phyloP scores from a whole-genome alignment of 768 basidiomycete species.

The Tylopilus felleus region DNA sequence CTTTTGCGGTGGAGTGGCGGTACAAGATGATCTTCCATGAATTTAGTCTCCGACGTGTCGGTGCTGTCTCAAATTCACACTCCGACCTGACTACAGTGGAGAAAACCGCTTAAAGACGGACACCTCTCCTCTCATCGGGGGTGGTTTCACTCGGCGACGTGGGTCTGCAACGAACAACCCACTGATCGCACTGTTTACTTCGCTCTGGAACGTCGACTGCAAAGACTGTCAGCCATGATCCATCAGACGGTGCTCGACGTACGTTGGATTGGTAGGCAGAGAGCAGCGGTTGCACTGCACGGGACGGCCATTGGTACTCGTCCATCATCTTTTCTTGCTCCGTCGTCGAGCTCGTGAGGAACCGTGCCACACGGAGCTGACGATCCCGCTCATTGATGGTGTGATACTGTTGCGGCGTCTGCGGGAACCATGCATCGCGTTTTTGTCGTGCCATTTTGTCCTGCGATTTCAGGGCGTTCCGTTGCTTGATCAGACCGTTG shows the following conservation, averaged over 20 bases:
- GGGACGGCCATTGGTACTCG: conserved; percentile 52
- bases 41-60: not conserved
- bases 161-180: conserved; percentile 24
- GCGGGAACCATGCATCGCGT: conserved; percentile 36
- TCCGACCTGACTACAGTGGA: conserved; percentile 11
- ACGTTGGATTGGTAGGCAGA: conserved; percentile 42
- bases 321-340: conserved; percentile 46
- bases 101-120: conserved; percentile 17
- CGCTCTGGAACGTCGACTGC: conserved; percentile 22
- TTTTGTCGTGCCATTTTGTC: conserved; percentile 23
- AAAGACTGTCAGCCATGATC: not conserved
- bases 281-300: conserved; percentile 43
- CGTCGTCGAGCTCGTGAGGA: conserved; percentile 30
- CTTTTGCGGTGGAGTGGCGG: too few relatives aligned
- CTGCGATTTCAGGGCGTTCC: conserved; percentile 6
- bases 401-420: conserved; percentile 26
- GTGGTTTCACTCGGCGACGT: conserved; percentile 5
- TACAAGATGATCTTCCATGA: too few relatives aligned
- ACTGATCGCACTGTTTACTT: conserved; percentile 15
- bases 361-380: conserved; percentile 49
- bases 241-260: conserved; percentile 12
- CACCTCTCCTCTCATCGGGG: not conserved
- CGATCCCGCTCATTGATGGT: conserved; percentile 37
- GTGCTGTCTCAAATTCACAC: not conserved
- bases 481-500: conserved; percentile 13